Percentiles rank a stretch among this genome's conserved stretches.
These are phyloP conservation scores for Rhodotorula sphaerocarpa DNA, from an alignment of 768 basidiomycete species.

Conservation along the genomic window DNA sequence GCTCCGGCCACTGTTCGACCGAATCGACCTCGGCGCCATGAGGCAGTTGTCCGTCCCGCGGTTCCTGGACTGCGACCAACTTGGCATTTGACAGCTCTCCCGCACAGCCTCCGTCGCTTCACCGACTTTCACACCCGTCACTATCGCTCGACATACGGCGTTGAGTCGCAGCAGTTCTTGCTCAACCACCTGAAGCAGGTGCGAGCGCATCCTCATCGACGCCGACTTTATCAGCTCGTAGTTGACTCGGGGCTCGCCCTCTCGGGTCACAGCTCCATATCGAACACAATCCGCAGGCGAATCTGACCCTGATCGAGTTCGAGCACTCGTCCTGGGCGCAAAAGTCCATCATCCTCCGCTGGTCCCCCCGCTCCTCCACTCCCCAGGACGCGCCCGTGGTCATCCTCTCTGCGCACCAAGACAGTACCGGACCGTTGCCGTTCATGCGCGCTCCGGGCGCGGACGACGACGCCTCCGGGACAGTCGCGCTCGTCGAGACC, in stretches of 20 bases:
- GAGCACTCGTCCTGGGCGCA: constrained; percentile 40
- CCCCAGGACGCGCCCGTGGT: constrained; percentile 32
- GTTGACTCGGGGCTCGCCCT: too few relatives aligned
- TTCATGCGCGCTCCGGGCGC: constrained; percentile 46
- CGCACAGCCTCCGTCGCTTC: constrained; percentile 8
- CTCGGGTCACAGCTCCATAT: constrained; percentile 12
- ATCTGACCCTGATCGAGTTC: constrained; percentile 39
- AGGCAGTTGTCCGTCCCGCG: not conserved
- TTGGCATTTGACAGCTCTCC: not conserved
- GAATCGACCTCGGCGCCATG: constrained; percentile 7
- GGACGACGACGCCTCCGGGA: constrained; percentile 47
- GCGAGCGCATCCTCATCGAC: constrained; percentile 5
- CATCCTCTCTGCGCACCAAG: constrained; percentile 41
- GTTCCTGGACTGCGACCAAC: not conserved
- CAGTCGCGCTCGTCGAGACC: constrained; percentile 42
- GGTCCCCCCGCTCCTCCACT: constrained; percentile 36
- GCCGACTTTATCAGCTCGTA: too few relatives aligned
- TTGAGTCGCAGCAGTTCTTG: constrained; percentile 44
- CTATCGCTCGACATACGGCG: constrained; percentile 45
- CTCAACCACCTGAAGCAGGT: constrained; percentile 42
- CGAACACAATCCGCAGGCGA: constrained; percentile 13
- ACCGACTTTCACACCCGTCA: constrained; percentile 43
- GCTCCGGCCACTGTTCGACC: constrained; percentile 6
- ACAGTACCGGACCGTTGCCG: constrained; percentile 45
- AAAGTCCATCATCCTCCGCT: constrained; percentile 42